These are phyloP conservation scores for Annona squamosa DNA, from an alignment of 164 flowering plant genomes.

Conservation along the genomic window DNA sequence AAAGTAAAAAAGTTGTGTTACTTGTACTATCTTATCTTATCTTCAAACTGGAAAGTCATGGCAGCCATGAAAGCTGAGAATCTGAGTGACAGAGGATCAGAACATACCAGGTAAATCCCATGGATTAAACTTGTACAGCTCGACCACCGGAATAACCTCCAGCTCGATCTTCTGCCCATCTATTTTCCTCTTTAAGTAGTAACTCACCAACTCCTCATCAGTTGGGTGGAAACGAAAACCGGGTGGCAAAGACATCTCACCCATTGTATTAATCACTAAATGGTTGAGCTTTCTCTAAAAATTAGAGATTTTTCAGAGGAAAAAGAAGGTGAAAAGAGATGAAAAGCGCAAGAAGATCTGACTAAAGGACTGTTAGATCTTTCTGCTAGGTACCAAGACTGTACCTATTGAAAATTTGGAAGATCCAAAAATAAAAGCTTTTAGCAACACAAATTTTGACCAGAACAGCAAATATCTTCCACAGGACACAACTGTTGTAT, in stretches of 20 bases:
- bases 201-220: conserved; percentile 75
- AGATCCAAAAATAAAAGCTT: conserved; percentile 82
- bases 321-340: conserved; percentile 3
- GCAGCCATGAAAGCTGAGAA: background rate
- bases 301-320: background rate
- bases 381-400: conserved; percentile 42
- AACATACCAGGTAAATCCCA: conserved; percentile 87
- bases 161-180: conserved; percentile 83
- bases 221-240: conserved; percentile 94
- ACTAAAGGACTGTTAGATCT: background rate
- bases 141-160: conserved; percentile 80
- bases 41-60: background rate
- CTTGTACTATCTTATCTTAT: background rate
- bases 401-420: conserved; percentile 68
- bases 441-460: conserved; percentile 49
- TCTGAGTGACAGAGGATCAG: background rate
- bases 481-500: conserved; percentile 40
- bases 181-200: conserved; percentile 69
- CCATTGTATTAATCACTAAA: conserved; percentile 34
- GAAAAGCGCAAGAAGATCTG: background rate
- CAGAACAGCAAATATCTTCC: conserved; percentile 41
- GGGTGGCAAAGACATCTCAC: conserved; percentile 65
- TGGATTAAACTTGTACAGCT: conserved; percentile 84
- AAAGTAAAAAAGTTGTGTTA: background rate
- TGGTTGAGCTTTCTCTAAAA: conserved; percentile 6